Percentiles rank a stretch among this genome's conserved stretches.
Conservation (phyloP, 192 early-diverging fungal genomes). For the Backusella parvicylindrica region DNA sequence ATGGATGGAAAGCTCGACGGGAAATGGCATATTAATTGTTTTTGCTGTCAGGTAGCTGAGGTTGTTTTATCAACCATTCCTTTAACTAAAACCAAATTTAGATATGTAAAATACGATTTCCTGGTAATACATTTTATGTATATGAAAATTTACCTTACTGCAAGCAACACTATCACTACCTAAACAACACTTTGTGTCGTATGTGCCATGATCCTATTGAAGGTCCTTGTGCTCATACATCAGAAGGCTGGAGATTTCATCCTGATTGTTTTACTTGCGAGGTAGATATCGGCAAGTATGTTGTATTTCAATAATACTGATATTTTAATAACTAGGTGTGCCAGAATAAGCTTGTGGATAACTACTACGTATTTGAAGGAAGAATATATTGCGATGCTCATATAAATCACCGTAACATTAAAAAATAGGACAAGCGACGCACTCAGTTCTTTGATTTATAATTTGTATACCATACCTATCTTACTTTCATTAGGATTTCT, state of each 20-base stretch:
- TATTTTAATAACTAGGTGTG: constrained; percentile 39
- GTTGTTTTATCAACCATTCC: neutral
- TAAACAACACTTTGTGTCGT: constrained; percentile 81
- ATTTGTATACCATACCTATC: neutral
- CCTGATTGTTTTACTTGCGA: constrained; percentile 80
- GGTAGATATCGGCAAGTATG: constrained; percentile 17
- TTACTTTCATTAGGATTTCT: neutral
- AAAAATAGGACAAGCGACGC: neutral
- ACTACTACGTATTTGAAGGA: constrained; percentile 70
- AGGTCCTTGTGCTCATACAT: constrained; percentile 79
- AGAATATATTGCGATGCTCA: constrained; percentile 70
- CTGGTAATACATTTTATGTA: constrained; percentile 85
- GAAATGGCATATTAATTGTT: constrained; percentile 72
- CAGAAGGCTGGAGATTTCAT: constrained; percentile 82
- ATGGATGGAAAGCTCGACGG: constrained; percentile 63
- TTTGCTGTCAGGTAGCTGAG: constrained; percentile 49
- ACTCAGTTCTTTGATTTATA: neutral
- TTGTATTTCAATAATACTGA: neutral
- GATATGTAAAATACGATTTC: constrained; percentile 65
- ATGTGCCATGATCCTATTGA: constrained; percentile 80
- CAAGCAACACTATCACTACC: constrained; percentile 80
- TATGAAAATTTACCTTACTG: constrained; percentile 81
- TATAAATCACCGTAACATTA: constrained; percentile 41
- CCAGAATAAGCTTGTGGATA: constrained; percentile 50
- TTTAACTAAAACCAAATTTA: neutral